phyloP scores from a whole-genome alignment of 169 alveolate species.

The Plasmodium gonderi region DNA sequence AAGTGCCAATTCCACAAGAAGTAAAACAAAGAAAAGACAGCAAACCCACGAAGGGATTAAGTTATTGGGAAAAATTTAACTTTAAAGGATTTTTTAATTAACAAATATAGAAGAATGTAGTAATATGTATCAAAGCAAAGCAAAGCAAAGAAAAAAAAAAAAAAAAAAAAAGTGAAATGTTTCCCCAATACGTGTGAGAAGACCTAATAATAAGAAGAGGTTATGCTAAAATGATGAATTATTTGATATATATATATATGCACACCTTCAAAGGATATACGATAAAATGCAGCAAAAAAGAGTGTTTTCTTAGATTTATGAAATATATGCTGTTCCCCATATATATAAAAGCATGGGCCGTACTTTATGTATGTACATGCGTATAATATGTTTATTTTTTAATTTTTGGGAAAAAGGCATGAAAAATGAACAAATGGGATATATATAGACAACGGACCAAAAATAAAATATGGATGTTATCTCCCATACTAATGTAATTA shows the following conservation, averaged over 20 bases:
- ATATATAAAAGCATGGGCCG: not conserved
- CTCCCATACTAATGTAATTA: not conserved
- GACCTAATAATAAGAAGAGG: not conserved
- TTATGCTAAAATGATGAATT: not conserved
- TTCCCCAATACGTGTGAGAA: not conserved
- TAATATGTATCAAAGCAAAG: not conserved
- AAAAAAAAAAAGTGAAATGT: not conserved
- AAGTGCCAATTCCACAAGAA: too few relatives aligned
- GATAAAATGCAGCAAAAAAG: not conserved
- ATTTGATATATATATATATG: not conserved
- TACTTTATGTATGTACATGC: not conserved
- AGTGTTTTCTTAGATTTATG: not conserved
- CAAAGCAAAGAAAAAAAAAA: too few relatives aligned
- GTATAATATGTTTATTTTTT: not conserved
- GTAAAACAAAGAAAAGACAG: too few relatives aligned
- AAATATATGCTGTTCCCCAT: not conserved
- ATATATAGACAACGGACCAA: not conserved
- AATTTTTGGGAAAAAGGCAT: not conserved
- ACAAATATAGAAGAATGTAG: not conserved
- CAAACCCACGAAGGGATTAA: not conserved
- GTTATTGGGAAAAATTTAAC: not conserved
- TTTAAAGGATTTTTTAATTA: not conserved
- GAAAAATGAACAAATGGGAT: not conserved
- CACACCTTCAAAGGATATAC: not conserved
- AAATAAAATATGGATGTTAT: not conserved